phyloP scores from a whole-genome alignment of 2,329 filamentous ascomycete species.

The Diaporthe citri region DNA sequence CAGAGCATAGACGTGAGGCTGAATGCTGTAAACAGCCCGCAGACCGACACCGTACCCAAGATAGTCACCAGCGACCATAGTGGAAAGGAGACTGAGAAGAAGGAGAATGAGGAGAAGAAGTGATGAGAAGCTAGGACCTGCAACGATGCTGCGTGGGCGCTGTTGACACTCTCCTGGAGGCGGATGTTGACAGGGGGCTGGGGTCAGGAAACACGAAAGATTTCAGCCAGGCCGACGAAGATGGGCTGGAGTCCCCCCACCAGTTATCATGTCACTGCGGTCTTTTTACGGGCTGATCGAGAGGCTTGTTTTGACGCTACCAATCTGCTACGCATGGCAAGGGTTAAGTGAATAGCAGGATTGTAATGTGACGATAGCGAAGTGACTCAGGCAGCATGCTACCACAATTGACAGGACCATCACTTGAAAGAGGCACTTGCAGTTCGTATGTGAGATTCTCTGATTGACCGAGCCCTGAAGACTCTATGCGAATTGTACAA shows the following conservation, averaged over 20 bases:
- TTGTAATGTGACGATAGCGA: too few relatives aligned
- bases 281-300: neutral
- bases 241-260: neutral
- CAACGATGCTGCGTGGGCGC: neutral
- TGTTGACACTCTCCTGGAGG: too few relatives aligned
- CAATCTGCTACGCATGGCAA: neutral
- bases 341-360: neutral
- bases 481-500: neutral
- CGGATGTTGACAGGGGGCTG: neutral
- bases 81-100: neutral
- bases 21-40: neutral
- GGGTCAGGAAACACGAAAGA: too few relatives aligned
- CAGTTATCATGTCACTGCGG: neutral
- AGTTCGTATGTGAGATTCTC: neutral
- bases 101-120: neutral
- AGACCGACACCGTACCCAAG: too few relatives aligned
- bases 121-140: neutral
- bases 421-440: too few relatives aligned
- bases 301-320: neutral
- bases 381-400: neutral
- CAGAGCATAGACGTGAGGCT: neutral
- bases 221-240: neutral
- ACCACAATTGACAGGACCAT: neutral
- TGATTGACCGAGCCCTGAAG: neutral
- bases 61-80: neutral